These are phyloP conservation scores for Fusarium siculi DNA, from an alignment of 2,329 filamentous ascomycete species.

Conservation along the genomic window DNA sequence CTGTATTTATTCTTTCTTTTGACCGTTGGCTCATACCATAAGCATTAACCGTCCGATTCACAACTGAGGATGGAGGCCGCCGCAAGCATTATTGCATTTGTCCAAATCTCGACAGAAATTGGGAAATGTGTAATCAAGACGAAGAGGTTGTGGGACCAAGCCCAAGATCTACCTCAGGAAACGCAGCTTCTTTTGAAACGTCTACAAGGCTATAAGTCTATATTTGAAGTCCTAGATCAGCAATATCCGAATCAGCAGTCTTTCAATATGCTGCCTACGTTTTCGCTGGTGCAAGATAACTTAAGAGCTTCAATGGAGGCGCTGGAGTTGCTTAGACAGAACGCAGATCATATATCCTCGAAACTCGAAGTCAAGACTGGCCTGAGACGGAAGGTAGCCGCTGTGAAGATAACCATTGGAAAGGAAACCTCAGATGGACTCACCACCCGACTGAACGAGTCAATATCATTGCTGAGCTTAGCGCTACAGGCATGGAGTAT, in stretches of 20 bases:
- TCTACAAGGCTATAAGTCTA: conserved; percentile 19
- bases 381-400: conserved; percentile 26
- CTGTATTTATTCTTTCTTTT: neutral
- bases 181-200: conserved; percentile 33
- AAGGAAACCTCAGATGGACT: conserved; percentile 33
- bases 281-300: neutral
- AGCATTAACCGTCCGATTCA: neutral
- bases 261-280: neutral
- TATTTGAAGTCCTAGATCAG: conserved; percentile 30
- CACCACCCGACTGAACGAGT: conserved; percentile 22
- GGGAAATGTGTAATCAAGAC: conserved; percentile 35
- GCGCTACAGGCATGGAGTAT: conserved; percentile 31
- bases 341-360: conserved; percentile 26
- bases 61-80: conserved; percentile 28
- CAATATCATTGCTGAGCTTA: conserved; percentile 26
- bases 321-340: conserved; percentile 14
- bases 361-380: conserved; percentile 24
- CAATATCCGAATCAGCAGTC: conserved; percentile 15
- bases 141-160: conserved; percentile 40
- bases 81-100: conserved; percentile 40
- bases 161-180: conserved; percentile 39
- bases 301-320: conserved; percentile 20
- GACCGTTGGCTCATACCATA: neutral
- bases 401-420: conserved; percentile 33
- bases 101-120: conserved; percentile 37